Evolutionary conservation across 805 yeast genomes (phyloP), one percentile per base, ranked within the genome.

Genomic region (Ogataea glucozyma): DNA sequence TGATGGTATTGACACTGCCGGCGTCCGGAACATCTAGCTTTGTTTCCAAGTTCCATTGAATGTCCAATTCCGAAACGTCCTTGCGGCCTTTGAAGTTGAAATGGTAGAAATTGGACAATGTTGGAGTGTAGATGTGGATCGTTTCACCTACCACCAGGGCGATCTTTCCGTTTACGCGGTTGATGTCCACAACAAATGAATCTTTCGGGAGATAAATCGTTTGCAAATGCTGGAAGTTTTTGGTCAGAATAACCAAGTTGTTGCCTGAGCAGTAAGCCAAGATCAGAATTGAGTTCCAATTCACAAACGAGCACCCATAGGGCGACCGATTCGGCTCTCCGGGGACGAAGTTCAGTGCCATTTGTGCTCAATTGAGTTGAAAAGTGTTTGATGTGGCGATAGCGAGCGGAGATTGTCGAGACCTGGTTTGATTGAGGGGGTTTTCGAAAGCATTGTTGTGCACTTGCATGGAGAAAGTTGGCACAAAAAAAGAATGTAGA

Each of bases 261-360:
- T 88, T 88, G 0, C 96, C 97, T 1, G 97, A 87, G 44, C 89
- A 85, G 60, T 91, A 91, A 1, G 80, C 81, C 24, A 85, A 65
- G 2, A 88, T 63, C 39, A 79, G 75, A 46, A 78, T 79, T 9
- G 71, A 70, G 42, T 78, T 79, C 96, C 96, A 88, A 27, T 67
- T 65, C 6, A 72, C 75, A 46, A 80, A 83, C 30, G 78, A 69
- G 18, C 80, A 75, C 1, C 88, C 68, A 50, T 76, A 76, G 11
- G 69, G 70, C 1, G 76, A 60, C 33, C 69, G 63, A 59, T 83
- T 85, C 14, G 93, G 93, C 58, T 86, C 87, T 1, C 97, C 97
- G 2, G 97, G 97, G 33, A 87, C 77, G 56, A 85, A 82, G 44
- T 79, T 79, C 41, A 85, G 62, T 4, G 84, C 70, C 88, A 83